These are phyloP conservation scores for Soucietia sequanensis DNA, from an alignment of 805 yeast genomes.

Conservation along the genomic window DNA sequence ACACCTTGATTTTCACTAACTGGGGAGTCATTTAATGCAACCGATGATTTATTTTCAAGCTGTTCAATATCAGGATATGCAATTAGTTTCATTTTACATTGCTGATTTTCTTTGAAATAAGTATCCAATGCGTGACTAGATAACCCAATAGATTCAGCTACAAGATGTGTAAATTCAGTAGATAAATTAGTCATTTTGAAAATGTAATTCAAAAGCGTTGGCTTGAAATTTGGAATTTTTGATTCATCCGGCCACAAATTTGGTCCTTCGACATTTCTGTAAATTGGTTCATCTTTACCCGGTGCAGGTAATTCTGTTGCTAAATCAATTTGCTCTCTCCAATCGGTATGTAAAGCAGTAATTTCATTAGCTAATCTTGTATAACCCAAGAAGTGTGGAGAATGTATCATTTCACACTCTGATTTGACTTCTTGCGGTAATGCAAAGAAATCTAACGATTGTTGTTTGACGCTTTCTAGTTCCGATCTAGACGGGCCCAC, in stretches of 20 bases:
- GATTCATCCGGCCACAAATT: slow-evolving; percentile 50
- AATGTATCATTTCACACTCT: slow-evolving; percentile 50
- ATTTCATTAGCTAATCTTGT: slow-evolving; percentile 56
- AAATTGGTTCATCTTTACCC: slow-evolving; percentile 34
- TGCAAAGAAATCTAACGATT: slow-evolving; percentile 43
- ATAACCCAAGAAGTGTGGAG: slow-evolving; percentile 61
- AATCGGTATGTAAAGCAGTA: slow-evolving; percentile 52
- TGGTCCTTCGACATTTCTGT: slow-evolving; percentile 56
- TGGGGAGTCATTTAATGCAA: slow-evolving; percentile 27
- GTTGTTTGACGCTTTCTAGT: slow-evolving; percentile 34
- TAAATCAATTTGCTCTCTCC: slow-evolving; percentile 63
- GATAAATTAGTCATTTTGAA: slow-evolving; percentile 46
- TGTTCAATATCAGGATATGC: slow-evolving; percentile 50
- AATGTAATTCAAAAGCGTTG: slow-evolving; percentile 42
- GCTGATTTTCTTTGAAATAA: slow-evolving; percentile 53
- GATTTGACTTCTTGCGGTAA: slow-evolving; percentile 46
- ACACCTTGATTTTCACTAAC: slow-evolving; percentile 45
- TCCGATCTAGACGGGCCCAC: slow-evolving; percentile 42
- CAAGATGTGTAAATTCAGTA: slow-evolving; percentile 41
- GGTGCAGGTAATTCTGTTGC: slow-evolving; percentile 53
- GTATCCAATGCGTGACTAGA: slow-evolving; percentile 42
- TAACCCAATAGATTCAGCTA: slow-evolving; percentile 57
- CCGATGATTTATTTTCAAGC: slow-evolving; percentile 17
- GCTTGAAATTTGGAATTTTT: slow-evolving; percentile 43
- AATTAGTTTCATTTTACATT: slow-evolving; percentile 52